A percentile compares a stretch with the other conserved stretches of the same genome.
Evolutionary conservation across 495 filamentous ascomycete genomes (phyloP).

Genomic region (Annulohypoxylon nitens): DNA sequence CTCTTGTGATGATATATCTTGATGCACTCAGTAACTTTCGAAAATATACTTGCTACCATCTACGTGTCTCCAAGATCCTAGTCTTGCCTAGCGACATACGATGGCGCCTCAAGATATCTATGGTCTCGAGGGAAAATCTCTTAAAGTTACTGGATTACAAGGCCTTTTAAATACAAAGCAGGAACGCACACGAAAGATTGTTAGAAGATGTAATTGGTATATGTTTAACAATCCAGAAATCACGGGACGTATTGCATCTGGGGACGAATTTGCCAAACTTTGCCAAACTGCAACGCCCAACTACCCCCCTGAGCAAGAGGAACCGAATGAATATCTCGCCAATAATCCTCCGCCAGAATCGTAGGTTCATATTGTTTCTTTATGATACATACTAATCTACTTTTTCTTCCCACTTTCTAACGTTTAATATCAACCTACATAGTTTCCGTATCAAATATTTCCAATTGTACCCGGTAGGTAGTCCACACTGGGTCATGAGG

Average conservation of each 20-base stretch:
- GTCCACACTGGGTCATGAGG: background rate
- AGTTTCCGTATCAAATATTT: conserved; percentile 30
- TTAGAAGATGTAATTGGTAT: conserved; percentile 41
- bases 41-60: no score
- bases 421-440: background rate
- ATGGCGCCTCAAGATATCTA: background rate
- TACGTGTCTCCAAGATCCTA: no score
- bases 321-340: conserved; percentile 19
- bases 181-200: conserved; percentile 19
- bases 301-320: conserved; percentile 24
- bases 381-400: background rate
- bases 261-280: conserved; percentile 1
- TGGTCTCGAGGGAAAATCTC: conserved; percentile 16
- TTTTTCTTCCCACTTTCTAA: no score
- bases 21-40: no score
- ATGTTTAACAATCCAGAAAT: conserved; percentile 28
- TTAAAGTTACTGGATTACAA: conserved; percentile 9
- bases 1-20: no score
- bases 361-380: conserved; percentile 11
- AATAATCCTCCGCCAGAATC: conserved; percentile 3
- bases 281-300: conserved; percentile 9
- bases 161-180: background rate
- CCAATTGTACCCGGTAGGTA: conserved; percentile 2
- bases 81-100: no score
- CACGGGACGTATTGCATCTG: conserved; percentile 3